Evolutionary conservation across 108 stramenopile genomes (phyloP).

Genomic region (Pseudonitzschia delicatissima): DNA sequence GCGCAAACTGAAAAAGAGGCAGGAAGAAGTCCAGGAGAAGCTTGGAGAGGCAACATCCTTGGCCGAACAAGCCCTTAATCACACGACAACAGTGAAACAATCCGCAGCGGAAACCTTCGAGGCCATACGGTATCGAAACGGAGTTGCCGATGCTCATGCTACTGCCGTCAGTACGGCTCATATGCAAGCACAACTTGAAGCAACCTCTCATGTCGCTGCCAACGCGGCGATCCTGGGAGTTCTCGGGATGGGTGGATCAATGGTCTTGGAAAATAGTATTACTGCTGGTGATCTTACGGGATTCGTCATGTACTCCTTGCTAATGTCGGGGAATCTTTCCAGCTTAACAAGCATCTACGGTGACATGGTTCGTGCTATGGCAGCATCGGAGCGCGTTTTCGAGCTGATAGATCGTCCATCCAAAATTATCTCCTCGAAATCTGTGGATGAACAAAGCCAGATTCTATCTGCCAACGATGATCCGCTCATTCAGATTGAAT

Average conservation of each 20-base stretch:
- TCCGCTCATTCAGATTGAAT: conserved; percentile 12
- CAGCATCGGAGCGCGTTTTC: conserved; percentile 58
- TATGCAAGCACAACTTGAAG: conserved; percentile 72
- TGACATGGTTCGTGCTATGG: conserved; percentile 63
- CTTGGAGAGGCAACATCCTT: conserved; percentile 61
- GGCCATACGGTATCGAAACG: conserved; percentile 47
- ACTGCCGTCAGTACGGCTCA: conserved; percentile 61
- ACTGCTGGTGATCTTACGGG: conserved; percentile 79
- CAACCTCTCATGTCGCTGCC: conserved; percentile 62
- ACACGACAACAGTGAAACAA: conserved; percentile 67
- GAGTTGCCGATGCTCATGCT: conserved; percentile 55
- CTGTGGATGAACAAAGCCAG: conserved; percentile 3
- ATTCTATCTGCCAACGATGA: not conserved
- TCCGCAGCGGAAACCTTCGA: conserved; percentile 73
- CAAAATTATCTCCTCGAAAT: conserved; percentile 25
- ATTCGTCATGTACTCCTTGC: conserved; percentile 86
- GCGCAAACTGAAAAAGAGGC: conserved; percentile 43
- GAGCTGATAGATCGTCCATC: conserved; percentile 66
- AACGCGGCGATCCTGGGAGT: conserved; percentile 77
- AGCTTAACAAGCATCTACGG: conserved; percentile 68
- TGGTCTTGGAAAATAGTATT: conserved; percentile 58
- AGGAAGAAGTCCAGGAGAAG: conserved; percentile 58
- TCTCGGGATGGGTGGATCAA: conserved; percentile 74
- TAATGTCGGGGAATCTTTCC: conserved; percentile 78
- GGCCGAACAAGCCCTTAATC: conserved; percentile 70